Evolutionary conservation across 129 eudicot genomes (phyloP).

Genomic region (Mikania micrantha): DNA sequence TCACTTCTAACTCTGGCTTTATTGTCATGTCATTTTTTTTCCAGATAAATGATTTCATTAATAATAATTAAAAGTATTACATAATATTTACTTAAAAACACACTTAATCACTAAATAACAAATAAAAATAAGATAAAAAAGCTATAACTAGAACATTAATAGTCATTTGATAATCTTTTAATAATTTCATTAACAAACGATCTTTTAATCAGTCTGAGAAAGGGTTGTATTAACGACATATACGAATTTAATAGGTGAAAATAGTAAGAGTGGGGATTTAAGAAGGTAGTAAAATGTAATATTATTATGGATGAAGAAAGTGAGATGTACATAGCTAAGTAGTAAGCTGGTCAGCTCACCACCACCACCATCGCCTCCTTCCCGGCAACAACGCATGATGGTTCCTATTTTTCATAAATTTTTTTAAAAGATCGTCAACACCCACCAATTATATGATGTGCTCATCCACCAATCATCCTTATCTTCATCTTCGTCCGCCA

Average conservation of each 20-base stretch:
- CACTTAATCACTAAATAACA: too few species aligned
- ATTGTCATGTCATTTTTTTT: too few species aligned
- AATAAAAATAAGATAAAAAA: too few species aligned
- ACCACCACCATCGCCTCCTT: slow-evolving; percentile 13
- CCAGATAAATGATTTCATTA: too few species aligned
- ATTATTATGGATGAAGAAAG: slow-evolving; percentile 15
- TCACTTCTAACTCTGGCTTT: too few species aligned
- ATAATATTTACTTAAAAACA: too few species aligned
- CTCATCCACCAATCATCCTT: not conserved
- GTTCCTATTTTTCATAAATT: not conserved
- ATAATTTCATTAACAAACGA: too few species aligned
- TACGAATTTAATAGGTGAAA: not conserved
- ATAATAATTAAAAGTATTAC: too few species aligned
- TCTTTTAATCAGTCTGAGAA: too few species aligned
- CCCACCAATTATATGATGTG: not conserved
- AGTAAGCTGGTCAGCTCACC: slow-evolving; percentile 42
- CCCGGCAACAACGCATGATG: slow-evolving; percentile 20
- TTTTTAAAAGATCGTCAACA: not conserved
- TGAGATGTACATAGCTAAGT: not conserved
- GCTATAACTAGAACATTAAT: too few species aligned
- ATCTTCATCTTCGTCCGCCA: not conserved
- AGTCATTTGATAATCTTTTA: too few species aligned
- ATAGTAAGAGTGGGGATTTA: not conserved
- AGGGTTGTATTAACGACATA: too few species aligned
- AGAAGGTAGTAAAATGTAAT: slow-evolving; percentile 19